Conservation (phyloP, 192 early-diverging fungal genomes). For the Rhizophagus sp. region DNA sequence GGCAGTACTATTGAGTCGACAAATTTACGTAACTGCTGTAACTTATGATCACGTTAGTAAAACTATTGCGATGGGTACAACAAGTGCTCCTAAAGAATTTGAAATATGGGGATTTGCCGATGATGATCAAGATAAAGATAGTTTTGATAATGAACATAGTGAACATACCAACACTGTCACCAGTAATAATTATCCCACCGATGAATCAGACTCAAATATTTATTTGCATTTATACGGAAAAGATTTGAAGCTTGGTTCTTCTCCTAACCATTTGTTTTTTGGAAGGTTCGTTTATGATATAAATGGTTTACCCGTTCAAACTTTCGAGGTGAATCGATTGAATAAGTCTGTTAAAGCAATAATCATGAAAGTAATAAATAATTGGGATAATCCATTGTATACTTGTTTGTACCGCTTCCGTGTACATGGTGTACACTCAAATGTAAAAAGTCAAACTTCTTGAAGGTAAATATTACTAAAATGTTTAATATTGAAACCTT, state of each 20-base stretch:
- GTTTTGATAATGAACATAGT: background rate
- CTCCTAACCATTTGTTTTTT: constrained; percentile 15
- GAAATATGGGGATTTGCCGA: constrained; percentile 59
- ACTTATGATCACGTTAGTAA: constrained; percentile 70
- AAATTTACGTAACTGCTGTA: constrained; percentile 59
- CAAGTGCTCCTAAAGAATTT: constrained; percentile 63
- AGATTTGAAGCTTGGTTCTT: constrained; percentile 17
- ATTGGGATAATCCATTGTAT: constrained; percentile 71
- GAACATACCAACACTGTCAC: background rate
- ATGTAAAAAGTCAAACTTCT: background rate
- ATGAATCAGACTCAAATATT: constrained; percentile 7
- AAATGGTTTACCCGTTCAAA: constrained; percentile 18
- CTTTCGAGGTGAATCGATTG: constrained; percentile 25
- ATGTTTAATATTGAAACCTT: too few relatives aligned
- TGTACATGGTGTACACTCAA: constrained; percentile 39
- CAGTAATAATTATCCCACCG: background rate
- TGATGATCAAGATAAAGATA: background rate
- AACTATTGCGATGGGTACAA: constrained; percentile 55
- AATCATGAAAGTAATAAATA: constrained; percentile 61
- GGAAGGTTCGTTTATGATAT: constrained; percentile 22
- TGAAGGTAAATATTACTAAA: background rate
- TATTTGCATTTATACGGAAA: background rate
- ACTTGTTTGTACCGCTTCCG: constrained; percentile 79
- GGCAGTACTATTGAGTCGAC: constrained; percentile 59
- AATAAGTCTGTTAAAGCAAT: constrained; percentile 48